phyloP scores from a whole-genome alignment of 108 stramenopile species.

The Fragilaria crotonensis region DNA sequence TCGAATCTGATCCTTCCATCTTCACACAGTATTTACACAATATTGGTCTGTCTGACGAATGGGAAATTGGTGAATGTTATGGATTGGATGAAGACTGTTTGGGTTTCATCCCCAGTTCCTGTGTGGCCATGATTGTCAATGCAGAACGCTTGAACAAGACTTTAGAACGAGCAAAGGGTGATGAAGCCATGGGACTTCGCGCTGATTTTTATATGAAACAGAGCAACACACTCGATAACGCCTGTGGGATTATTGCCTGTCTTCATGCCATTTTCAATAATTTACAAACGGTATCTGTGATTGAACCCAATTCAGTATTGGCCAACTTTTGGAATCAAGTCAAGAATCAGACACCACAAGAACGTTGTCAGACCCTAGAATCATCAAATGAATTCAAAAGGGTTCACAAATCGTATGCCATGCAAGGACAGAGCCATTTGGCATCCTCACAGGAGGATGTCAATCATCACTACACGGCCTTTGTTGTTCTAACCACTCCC shows the following conservation, averaged over 20 bases:
- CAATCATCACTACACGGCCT: conserved; percentile 47
- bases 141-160: conserved; percentile 36
- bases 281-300: conserved; percentile 1
- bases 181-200: not conserved
- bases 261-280: conserved; percentile 49
- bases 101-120: conserved; percentile 45
- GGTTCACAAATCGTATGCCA: conserved; percentile 30
- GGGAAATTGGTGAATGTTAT: conserved; percentile 41
- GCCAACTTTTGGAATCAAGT: conserved; percentile 19
- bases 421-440: conserved; percentile 39
- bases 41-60: conserved; percentile 31
- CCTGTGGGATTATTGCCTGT: conserved; percentile 57
- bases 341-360: conserved; percentile 17
- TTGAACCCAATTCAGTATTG: conserved; percentile 20
- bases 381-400: conserved; percentile 28
- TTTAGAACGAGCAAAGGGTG: not conserved
- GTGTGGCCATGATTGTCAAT: conserved; percentile 44
- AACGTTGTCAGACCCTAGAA: conserved; percentile 31
- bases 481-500: no score
- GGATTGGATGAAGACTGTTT: conserved; percentile 53
- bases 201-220: conserved; percentile 64
- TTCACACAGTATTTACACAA: conserved; percentile 39
- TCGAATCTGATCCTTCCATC: conserved; percentile 51
- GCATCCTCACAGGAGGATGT: conserved; percentile 33
- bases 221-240: conserved; percentile 37